These are phyloP conservation scores for Lodderomyces margitis DNA, from an alignment of 1,139 yeast genomes.

Conservation along the genomic window DNA sequence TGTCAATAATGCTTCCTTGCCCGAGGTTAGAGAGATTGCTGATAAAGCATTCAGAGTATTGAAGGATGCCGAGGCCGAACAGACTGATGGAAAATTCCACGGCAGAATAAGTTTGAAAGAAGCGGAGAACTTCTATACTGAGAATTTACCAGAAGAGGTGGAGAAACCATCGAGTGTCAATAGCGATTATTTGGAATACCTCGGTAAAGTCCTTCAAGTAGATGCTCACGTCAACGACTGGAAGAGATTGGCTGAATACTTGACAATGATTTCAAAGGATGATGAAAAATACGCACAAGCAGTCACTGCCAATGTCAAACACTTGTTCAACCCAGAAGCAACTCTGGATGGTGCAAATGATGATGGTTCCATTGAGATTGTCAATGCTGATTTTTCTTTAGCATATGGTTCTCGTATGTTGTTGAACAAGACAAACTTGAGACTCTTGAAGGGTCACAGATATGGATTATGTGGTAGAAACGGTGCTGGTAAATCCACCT, in stretches of 20 bases:
- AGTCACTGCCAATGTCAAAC: constrained; percentile 57
- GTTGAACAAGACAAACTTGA: constrained; percentile 83
- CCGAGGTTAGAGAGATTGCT: constrained; percentile 95
- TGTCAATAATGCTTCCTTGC: constrained; percentile 84
- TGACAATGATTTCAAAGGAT: constrained; percentile 21
- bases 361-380: constrained; percentile 68
- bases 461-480: constrained; percentile 98
- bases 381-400: constrained; percentile 89
- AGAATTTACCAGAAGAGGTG: constrained; percentile 27
- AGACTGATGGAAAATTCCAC: constrained; percentile 67
- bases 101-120: constrained; percentile 64
- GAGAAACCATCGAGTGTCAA: constrained; percentile 20
- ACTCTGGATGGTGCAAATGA: constrained; percentile 66
- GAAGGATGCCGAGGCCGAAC: constrained; percentile 73
- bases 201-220: constrained; percentile 55
- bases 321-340: constrained; percentile 64
- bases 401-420: constrained; percentile 98
- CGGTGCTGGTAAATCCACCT: constrained; percentile 98
- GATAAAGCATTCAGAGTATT: constrained; percentile 79
- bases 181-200: constrained; percentile 40
- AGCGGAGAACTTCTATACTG: constrained; percentile 47
- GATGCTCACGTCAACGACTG: constrained; percentile 93
- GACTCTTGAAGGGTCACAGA: constrained; percentile 91
- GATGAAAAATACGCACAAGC: constrained; percentile 37
- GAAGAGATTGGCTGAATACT: constrained; percentile 64